phyloP scores from a whole-genome alignment of 2,329 filamentous ascomycete genomes.

The Eutypella sp. region DNA sequence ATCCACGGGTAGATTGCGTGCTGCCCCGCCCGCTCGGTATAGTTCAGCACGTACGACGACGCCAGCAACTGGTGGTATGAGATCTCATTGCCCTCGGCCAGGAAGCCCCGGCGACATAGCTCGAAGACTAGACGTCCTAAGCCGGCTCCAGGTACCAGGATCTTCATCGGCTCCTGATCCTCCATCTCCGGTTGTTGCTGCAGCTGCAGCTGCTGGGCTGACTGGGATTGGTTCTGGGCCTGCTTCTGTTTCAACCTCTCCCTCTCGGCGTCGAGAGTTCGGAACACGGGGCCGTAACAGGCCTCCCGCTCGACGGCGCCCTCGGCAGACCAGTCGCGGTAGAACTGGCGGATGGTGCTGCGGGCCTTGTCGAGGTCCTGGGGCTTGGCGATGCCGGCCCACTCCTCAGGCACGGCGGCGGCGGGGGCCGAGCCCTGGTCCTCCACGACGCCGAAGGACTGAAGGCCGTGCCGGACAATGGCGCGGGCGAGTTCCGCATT shows the following conservation, averaged over 20 bases:
- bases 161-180: slow-evolving; percentile 42
- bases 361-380: slow-evolving; percentile 84
- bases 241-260: slow-evolving; percentile 4
- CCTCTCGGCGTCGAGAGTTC: slow-evolving; percentile 53
- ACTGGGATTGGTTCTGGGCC: neutral
- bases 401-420: slow-evolving; percentile 51
- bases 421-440: slow-evolving; percentile 30
- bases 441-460: slow-evolving; percentile 54
- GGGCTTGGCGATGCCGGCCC: slow-evolving; percentile 66
- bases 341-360: slow-evolving; percentile 89
- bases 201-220: neutral
- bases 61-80: slow-evolving; percentile 95
- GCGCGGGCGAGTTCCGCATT: slow-evolving; percentile 79
- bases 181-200: slow-evolving; percentile 1
- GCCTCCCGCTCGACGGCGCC: slow-evolving; percentile 69
- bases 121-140: slow-evolving; percentile 88
- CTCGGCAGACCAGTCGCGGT: slow-evolving; percentile 86
- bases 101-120: slow-evolving; percentile 66
- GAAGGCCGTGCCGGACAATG: slow-evolving; percentile 67
- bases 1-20: slow-evolving; percentile 83
- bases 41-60: slow-evolving; percentile 71
- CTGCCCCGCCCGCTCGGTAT: slow-evolving; percentile 52
- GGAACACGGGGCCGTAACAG: slow-evolving; percentile 70
- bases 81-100: slow-evolving; percentile 87
- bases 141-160: slow-evolving; percentile 87